These are phyloP conservation scores for Colletotrichum aenigma DNA, from an alignment of 2,329 filamentous ascomycete genomes.

Conservation along the genomic window DNA sequence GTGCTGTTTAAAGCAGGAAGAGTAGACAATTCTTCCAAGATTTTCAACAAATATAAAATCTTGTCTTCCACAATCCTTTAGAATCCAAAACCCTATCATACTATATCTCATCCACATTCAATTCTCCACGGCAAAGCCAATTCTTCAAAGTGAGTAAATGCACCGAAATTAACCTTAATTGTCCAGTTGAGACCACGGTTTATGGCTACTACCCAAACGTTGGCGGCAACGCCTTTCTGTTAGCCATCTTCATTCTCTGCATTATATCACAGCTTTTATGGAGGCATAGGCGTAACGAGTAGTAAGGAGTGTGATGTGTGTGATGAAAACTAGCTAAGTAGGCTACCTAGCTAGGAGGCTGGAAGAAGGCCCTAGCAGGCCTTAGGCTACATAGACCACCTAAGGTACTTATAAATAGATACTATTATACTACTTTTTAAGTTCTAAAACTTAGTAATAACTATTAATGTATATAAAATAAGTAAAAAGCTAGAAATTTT, in stretches of 20 bases:
- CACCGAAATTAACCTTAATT: not conserved
- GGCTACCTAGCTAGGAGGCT: no score
- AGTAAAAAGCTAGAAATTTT: no score
- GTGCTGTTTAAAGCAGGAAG: not conserved
- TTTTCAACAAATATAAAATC: not conserved
- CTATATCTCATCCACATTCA: rapidly evolving
- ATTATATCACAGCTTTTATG: not conserved
- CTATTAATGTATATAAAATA: no score
- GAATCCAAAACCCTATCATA: rapidly evolving
- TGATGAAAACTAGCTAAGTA: no score
- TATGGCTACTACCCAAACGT: not conserved
- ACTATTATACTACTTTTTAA: no score
- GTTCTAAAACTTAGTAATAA: no score
- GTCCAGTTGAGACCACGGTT: not conserved
- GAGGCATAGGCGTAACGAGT: no score
- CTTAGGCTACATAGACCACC: no score
- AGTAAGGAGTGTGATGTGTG: no score
- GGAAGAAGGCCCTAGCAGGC: no score
- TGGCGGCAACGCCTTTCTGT: not conserved
- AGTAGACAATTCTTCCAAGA: not conserved
- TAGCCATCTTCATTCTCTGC: not conserved
- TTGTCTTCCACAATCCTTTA: not conserved
- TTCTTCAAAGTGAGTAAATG: not conserved
- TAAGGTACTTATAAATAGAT: no score
- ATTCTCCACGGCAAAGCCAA: not conserved